A percentile compares a stretch with the other conserved stretches of the same genome.
Conservation (phyloP, 305 asterid genomes). For the Fraxinus floribunda region DNA sequence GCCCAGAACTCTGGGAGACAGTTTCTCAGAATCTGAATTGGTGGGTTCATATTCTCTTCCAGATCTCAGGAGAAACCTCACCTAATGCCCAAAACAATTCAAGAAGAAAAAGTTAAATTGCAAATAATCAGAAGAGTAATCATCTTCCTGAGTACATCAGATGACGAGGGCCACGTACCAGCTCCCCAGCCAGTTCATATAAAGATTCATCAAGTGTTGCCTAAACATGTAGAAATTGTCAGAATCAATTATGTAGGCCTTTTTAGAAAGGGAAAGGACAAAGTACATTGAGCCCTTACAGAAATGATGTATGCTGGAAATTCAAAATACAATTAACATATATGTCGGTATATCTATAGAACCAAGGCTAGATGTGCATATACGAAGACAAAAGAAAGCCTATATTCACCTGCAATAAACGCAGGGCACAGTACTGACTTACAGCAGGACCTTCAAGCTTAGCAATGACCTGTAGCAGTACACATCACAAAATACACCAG, state of each 20-base stretch:
- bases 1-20: constrained; percentile 90
- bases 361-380: background rate
- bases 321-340: background rate
- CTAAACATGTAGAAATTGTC: constrained; percentile 47
- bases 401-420: constrained; percentile 78
- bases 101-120: constrained; percentile 12
- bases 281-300: background rate
- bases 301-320: background rate
- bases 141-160: constrained; percentile 23
- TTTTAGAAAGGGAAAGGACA: background rate
- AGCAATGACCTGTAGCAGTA: constrained; percentile 82
- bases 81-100: constrained; percentile 42
- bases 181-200: constrained; percentile 98
- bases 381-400: constrained; percentile 21
- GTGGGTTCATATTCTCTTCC: constrained; percentile 93
- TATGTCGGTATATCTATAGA: background rate
- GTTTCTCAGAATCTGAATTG: constrained; percentile 59
- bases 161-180: constrained; percentile 51
- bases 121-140: constrained; percentile 11
- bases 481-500: constrained; percentile 13
- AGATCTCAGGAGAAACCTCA: constrained; percentile 94
- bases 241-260: constrained; percentile 22
- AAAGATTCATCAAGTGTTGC: constrained; percentile 94
- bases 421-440: constrained; percentile 94
- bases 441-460: constrained; percentile 98